A percentile compares a stretch with the other conserved stretches of the same genome.
These are phyloP conservation scores for Avena atlantica DNA, from an alignment of 176 grass and related monocot species.

Conservation along the genomic window DNA sequence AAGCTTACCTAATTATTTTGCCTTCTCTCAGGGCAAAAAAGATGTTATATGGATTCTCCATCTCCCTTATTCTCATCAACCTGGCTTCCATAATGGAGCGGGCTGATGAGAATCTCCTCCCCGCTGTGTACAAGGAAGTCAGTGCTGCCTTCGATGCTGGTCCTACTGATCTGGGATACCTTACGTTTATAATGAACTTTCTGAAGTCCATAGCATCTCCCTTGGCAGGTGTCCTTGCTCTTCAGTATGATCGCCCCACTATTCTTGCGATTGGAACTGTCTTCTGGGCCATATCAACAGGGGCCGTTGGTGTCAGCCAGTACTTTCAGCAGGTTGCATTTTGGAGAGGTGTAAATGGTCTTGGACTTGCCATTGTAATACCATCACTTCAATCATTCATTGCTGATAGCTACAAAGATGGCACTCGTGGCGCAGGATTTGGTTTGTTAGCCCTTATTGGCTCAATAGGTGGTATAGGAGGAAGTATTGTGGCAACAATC, in stretches of 20 bases:
- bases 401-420: conserved; percentile 94
- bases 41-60: conserved; percentile 78
- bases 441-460: conserved; percentile 78
- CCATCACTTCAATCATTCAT: conserved; percentile 92
- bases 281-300: conserved; percentile 92
- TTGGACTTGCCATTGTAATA: conserved; percentile 95
- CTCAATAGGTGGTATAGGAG: conserved; percentile 89
- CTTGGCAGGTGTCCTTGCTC: conserved; percentile 80
- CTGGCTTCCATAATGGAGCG: conserved; percentile 92
- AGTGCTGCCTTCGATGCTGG: conserved; percentile 87
- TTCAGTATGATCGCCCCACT: conserved; percentile 82
- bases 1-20: not conserved
- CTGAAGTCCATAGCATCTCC: conserved; percentile 90
- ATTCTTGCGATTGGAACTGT: conserved; percentile 80
- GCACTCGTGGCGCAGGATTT: conserved; percentile 76
- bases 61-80: conserved; percentile 97
- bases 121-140: conserved; percentile 99
- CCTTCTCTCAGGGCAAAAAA: conserved; percentile 66
- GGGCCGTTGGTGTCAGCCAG: conserved; percentile 81
- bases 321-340: conserved; percentile 81
- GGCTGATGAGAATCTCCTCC: conserved; percentile 95
- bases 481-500: conserved; percentile 82
- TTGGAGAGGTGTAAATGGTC: conserved; percentile 95
- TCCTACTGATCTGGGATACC: conserved; percentile 93
- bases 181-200: conserved; percentile 98